phyloP scores from a whole-genome alignment of 129 eudicot species.

The Centrapalus pauciflorus region DNA sequence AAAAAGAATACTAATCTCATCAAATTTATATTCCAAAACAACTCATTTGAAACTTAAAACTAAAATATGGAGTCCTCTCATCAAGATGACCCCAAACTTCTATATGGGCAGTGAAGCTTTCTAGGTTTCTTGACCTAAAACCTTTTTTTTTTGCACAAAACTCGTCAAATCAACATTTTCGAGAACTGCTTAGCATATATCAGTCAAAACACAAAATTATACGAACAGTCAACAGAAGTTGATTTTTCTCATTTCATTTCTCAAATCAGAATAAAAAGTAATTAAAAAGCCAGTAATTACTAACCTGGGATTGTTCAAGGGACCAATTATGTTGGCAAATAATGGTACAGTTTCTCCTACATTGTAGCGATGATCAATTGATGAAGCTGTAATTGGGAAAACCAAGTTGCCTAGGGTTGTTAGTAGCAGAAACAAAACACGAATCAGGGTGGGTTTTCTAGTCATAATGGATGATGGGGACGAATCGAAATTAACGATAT shows the following conservation, averaged over 20 bases:
- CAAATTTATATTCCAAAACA: not conserved
- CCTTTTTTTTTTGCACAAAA: not conserved
- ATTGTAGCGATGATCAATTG: constrained; percentile 50
- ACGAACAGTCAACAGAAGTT: no score
- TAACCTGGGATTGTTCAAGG: constrained; percentile 90
- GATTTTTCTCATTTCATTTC: not conserved
- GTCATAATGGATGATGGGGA: constrained; percentile 4
- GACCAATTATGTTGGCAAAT: constrained; percentile 72
- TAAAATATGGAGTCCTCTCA: not conserved
- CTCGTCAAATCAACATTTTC: not conserved
- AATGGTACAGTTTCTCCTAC: constrained; percentile 75
- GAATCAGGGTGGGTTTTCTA: not conserved
- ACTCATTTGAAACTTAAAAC: not conserved
- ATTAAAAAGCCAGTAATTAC: not conserved
- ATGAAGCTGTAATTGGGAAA: constrained; percentile 30
- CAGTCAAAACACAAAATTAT: not conserved
- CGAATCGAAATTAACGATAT: not conserved
- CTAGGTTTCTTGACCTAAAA: not conserved
- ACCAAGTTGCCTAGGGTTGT: constrained; percentile 21
- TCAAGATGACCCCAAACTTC: not conserved
- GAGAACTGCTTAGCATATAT: not conserved
- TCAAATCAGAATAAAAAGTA: not conserved
- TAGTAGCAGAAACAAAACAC: constrained; percentile 3
- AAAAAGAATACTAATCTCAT: not conserved
- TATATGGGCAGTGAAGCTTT: not conserved